These are phyloP conservation scores for Emericellopsis terricola DNA, from an alignment of 495 filamentous ascomycete species.

Conservation along the genomic window DNA sequence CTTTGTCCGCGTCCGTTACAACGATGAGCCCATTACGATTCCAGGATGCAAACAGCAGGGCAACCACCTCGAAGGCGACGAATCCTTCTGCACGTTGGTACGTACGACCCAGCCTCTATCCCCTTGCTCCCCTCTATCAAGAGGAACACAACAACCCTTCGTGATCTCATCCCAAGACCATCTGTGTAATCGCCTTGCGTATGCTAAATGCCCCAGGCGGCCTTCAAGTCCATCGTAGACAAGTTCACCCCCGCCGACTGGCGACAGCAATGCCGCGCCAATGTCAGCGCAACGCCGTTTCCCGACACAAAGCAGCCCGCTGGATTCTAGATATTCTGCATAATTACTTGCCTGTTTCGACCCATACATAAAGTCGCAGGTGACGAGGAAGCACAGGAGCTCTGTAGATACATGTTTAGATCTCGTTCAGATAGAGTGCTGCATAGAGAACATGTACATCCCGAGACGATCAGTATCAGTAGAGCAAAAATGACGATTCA, in stretches of 20 bases:
- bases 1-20: constrained; percentile 91
- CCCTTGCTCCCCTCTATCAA: no score
- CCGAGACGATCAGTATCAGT: no score
- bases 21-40: constrained; percentile 62
- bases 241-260: constrained; percentile 72
- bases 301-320: constrained; percentile 35
- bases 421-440: no score
- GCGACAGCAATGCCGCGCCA: constrained; percentile 53
- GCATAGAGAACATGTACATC: no score
- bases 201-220: constrained; percentile 29
- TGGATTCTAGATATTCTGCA: constrained; percentile 22
- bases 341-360: no score
- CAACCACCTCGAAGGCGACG: constrained; percentile 78
- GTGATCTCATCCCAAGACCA: no score
- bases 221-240: constrained; percentile 85
- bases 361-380: no score
- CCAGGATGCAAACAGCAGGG: constrained; percentile 61
- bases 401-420: no score
- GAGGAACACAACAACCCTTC: no score
- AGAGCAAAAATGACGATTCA: no score
- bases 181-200: background rate
- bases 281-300: constrained; percentile 37
- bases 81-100: constrained; percentile 81
- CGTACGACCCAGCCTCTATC: constrained; percentile 8
- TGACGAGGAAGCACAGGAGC: no score